A percentile compares a stretch with the other conserved stretches of the same genome.
Evolutionary conservation across 2,329 filamentous ascomycete species (phyloP).

Genomic region (Elsinoe perseae): DNA sequence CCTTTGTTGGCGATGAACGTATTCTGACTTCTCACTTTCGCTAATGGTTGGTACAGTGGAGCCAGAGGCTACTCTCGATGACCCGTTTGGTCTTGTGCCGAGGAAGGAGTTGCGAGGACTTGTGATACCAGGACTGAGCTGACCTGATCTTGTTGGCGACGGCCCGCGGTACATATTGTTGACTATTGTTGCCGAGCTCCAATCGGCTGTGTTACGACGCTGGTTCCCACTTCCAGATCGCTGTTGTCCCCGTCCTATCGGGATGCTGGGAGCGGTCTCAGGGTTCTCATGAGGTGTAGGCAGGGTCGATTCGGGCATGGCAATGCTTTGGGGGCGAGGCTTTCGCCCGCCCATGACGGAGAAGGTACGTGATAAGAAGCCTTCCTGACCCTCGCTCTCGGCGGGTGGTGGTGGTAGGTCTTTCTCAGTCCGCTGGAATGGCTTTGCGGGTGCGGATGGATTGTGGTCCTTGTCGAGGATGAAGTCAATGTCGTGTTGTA

Average conservation of each 20-base stretch:
- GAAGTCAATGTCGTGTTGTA: slow-evolving; percentile 91
- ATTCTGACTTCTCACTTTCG: slow-evolving; percentile 19
- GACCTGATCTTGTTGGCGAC: slow-evolving; percentile 30
- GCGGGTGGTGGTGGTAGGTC: slow-evolving; percentile 66
- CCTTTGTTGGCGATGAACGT: slow-evolving; percentile 27
- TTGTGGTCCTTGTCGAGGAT: slow-evolving; percentile 68
- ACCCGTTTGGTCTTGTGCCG: slow-evolving; percentile 33
- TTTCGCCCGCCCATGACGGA: slow-evolving; percentile 46
- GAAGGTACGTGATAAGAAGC: slow-evolving; percentile 52
- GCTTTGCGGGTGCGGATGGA: neutral
- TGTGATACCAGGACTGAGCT: slow-evolving; percentile 45
- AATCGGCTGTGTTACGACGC: slow-evolving; percentile 39
- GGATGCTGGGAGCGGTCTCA: slow-evolving; percentile 67
- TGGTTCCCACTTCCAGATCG: slow-evolving; percentile 37
- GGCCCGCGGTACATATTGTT: slow-evolving; percentile 84
- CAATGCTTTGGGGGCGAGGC: slow-evolving; percentile 28
- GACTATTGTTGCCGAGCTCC: slow-evolving; percentile 60
- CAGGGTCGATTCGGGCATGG: slow-evolving; percentile 20
- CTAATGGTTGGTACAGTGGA: slow-evolving; percentile 28
- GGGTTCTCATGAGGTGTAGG: slow-evolving; percentile 48
- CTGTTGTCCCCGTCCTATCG: slow-evolving; percentile 53
- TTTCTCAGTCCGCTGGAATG: slow-evolving; percentile 53
- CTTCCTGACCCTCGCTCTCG: slow-evolving; percentile 42
- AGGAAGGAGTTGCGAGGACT: slow-evolving; percentile 61
- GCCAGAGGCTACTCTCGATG: slow-evolving; percentile 25